Conservation (phyloP, 1,284 basidiomycete species). For the Pseudozyma sp. region DNA sequence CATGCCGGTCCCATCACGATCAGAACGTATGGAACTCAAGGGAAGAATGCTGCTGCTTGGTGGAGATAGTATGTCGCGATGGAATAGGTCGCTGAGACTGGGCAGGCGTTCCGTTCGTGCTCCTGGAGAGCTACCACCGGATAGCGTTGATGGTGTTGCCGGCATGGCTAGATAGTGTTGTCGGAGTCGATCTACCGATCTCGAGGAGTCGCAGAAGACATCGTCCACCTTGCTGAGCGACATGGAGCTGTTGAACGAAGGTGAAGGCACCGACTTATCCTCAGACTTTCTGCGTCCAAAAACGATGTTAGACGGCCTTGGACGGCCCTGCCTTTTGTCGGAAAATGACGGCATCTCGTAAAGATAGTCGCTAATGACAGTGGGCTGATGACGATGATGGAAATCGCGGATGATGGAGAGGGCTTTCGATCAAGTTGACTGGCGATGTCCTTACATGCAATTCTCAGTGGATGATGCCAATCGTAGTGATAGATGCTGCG, state of each 20-base stretch:
- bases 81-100: slow-evolving; percentile 36
- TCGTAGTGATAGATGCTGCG: no score
- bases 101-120: slow-evolving; percentile 31
- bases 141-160: slow-evolving; percentile 29
- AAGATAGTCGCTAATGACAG: background rate
- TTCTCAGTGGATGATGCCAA: no score
- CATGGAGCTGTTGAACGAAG: slow-evolving; percentile 53
- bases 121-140: slow-evolving; percentile 20
- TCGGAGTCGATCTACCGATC: slow-evolving; percentile 31
- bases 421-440: no score
- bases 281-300: slow-evolving; percentile 29
- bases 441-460: no score
- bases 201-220: slow-evolving; percentile 38
- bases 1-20: slow-evolving; percentile 16
- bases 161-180: slow-evolving; percentile 36
- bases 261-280: slow-evolving; percentile 45
- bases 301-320: slow-evolving; percentile 31
- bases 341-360: slow-evolving; percentile 35
- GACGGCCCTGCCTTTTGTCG: slow-evolving; percentile 36
- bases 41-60: slow-evolving; percentile 17
- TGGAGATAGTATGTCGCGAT: slow-evolving; percentile 41
- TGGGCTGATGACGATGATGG: no score
- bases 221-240: slow-evolving; percentile 36
- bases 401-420: no score
- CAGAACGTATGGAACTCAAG: slow-evolving; percentile 13